Percentiles rank a stretch among this genome's conserved stretches.
Conservation (phyloP, 352 stramenopile species). For the Halophytophthora polymorphica region DNA sequence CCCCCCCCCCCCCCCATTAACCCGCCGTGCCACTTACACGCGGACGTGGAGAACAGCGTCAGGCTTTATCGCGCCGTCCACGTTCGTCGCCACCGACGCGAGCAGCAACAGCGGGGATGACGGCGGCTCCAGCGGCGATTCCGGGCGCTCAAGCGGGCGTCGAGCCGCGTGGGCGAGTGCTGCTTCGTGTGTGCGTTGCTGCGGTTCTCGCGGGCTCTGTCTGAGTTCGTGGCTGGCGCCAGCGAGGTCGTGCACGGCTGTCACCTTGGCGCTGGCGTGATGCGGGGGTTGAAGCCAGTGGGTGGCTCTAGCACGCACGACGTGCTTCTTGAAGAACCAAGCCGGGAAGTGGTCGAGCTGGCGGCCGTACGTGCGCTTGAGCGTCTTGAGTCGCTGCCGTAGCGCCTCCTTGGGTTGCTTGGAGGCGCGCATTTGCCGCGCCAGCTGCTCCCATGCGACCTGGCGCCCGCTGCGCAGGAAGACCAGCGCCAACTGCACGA, state of each 20-base stretch:
- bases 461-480: slow-evolving; percentile 11
- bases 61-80: not conserved
- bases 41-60: not conserved
- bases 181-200: too few species aligned
- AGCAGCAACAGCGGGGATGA: slow-evolving; percentile 22
- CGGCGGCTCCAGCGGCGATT: slow-evolving; percentile 1
- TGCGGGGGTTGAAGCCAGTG: not conserved
- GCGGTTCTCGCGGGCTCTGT: not conserved
- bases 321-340: slow-evolving; percentile 37
- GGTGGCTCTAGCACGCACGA: not conserved
- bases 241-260: not conserved
- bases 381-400: slow-evolving; percentile 50
- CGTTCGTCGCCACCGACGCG: slow-evolving; percentile 24
- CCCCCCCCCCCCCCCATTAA: too few species aligned
- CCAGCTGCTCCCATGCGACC: slow-evolving; percentile 33
- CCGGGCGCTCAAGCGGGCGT: not conserved
- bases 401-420: slow-evolving; percentile 34
- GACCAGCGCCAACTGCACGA: slow-evolving; percentile 37
- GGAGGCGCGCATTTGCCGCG: slow-evolving; percentile 21
- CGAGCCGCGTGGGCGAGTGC: not conserved
- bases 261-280: not conserved
- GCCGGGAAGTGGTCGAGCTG: slow-evolving; percentile 28
- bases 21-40: not conserved
- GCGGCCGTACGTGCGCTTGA: slow-evolving; percentile 44
- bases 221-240: slow-evolving; percentile 1